These are phyloP conservation scores for Eucalyptus curtisii DNA, from an alignment of 345 rosid genomes.

Conservation along the genomic window DNA sequence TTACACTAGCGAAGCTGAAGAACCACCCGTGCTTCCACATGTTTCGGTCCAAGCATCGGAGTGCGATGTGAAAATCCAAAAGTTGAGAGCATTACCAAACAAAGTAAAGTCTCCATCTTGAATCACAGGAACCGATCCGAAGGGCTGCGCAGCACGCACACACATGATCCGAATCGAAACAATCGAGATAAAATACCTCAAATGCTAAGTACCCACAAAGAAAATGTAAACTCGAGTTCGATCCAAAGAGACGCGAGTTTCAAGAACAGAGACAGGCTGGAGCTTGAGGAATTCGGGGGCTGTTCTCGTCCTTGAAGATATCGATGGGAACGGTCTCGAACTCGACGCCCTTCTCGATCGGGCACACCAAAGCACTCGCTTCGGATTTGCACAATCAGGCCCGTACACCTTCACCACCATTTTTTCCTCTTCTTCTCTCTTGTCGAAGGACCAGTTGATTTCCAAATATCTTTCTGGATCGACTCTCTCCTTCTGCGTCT, in stretches of 20 bases:
- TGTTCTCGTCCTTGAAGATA: constrained; percentile 50
- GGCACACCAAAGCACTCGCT: constrained; percentile 36
- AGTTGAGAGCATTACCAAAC: constrained; percentile 14
- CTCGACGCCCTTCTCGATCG: constrained; percentile 41
- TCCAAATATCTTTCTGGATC: background rate
- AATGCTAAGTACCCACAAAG: background rate
- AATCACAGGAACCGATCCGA: constrained; percentile 45
- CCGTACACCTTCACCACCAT: constrained; percentile 68
- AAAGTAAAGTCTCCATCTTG: background rate
- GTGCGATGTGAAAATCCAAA: background rate
- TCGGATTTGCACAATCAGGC: constrained; percentile 33
- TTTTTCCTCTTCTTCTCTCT: background rate
- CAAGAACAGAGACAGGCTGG: constrained; percentile 10
- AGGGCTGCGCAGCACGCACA: constrained; percentile 34
- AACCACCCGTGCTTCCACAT: background rate
- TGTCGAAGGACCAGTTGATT: background rate
- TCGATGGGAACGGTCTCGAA: constrained; percentile 57
- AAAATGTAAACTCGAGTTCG: background rate
- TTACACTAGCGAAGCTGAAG: background rate
- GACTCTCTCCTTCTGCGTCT: background rate
- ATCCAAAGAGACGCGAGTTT: background rate
- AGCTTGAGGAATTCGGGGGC: constrained; percentile 41
- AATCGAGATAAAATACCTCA: background rate
- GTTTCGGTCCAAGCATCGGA: background rate
- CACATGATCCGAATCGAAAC: background rate